Evolutionary conservation across 2,329 filamentous ascomycete genomes (phyloP), one percentile per base, ranked within the genome.

Genomic region (Nemania sp.): DNA sequence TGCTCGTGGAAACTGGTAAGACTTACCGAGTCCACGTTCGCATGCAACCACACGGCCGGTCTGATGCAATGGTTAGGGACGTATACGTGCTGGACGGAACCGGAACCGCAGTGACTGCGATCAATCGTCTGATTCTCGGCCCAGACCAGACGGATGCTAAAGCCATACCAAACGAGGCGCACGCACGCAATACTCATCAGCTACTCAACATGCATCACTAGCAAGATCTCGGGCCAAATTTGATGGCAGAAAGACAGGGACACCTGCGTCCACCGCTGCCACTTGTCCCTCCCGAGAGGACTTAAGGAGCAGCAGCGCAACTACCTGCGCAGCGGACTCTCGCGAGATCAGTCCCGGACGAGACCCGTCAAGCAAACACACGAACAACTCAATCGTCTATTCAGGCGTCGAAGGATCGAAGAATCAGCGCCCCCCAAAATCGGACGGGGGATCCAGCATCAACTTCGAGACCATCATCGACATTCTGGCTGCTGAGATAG

Each of bases 31-130:
- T 62, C 40, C 69, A 71, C 54, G 65, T 68, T 20, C 64, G 66
- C 18, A 71, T 71, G 65, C 21, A 43, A 20, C 64, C 62, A 43
- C 60, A 65, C 5, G 61, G 63, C 1, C 55, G 56, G 39, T 58
- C 47, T 2, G 62, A 63, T 12, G 57, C 67, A 45, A 47, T 65
- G 40, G 58, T 58, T 12, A 68, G 70, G 5, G 69, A 72, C 59
- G 65, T 70, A 1, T 69, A 69, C 49, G 52, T 72, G 15, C 65
- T 72, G 29, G 59, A 68, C 13, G 69, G 56, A 11, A 45, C 65
- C 11, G 43, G 54, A 43, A 2, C 15, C n/a, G 20, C 29, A 2
- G 50, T 53, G 10, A 43, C 25, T 53, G 50, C 34, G 39, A 53
- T 53, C n/a, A 53, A 53, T 10, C 21, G 18, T 45, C 39, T 53